Percentiles rank a stretch among this genome's conserved stretches.
Conservation (phyloP, 768 basidiomycete species). For the Coprinopsis cinerea region DNA sequence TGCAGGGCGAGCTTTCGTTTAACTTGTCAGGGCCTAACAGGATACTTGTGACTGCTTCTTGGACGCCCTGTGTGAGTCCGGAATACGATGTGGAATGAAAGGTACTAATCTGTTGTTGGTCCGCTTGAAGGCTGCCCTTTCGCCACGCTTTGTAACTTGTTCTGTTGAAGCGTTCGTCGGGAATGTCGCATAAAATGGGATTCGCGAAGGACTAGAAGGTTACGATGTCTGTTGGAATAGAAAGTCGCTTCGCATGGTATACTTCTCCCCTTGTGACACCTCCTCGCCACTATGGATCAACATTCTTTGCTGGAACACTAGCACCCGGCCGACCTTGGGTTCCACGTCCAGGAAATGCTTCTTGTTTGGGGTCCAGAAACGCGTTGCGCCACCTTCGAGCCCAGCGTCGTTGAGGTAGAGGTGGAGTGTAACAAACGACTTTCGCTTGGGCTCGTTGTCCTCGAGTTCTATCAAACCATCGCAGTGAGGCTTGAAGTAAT, state of each 20-base stretch:
- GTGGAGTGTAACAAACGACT: slow-evolving; percentile 38
- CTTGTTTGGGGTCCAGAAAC: slow-evolving; percentile 32
- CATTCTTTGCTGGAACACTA: slow-evolving; percentile 38
- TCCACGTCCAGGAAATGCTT: slow-evolving; percentile 29
- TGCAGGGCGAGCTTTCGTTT: too few species aligned
- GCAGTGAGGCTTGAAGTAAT: slow-evolving; percentile 36
- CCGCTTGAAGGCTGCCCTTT: slow-evolving; percentile 1
- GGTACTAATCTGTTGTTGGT: too few species aligned
- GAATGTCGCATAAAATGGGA: not conserved
- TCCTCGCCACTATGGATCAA: slow-evolving; percentile 34
- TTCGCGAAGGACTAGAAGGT: not conserved
- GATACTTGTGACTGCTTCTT: not conserved
- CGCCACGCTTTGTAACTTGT: not conserved
- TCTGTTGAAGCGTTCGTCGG: not conserved
- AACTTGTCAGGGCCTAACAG: too few species aligned
- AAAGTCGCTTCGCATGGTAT: slow-evolving; percentile 33
- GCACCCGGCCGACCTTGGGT: slow-evolving; percentile 32
- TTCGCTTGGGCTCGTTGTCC: slow-evolving; percentile 22
- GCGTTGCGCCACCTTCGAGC: slow-evolving; percentile 32
- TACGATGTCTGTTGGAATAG: slow-evolving; percentile 23
- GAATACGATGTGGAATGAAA: too few species aligned
- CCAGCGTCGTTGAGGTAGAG: slow-evolving; percentile 30
- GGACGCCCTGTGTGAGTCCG: not conserved
- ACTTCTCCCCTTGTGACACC: slow-evolving; percentile 27
- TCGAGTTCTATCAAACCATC: slow-evolving; percentile 30